phyloP scores from a whole-genome alignment of 176 grass and related monocot genomes.

The Aegilops sharonensis region DNA sequence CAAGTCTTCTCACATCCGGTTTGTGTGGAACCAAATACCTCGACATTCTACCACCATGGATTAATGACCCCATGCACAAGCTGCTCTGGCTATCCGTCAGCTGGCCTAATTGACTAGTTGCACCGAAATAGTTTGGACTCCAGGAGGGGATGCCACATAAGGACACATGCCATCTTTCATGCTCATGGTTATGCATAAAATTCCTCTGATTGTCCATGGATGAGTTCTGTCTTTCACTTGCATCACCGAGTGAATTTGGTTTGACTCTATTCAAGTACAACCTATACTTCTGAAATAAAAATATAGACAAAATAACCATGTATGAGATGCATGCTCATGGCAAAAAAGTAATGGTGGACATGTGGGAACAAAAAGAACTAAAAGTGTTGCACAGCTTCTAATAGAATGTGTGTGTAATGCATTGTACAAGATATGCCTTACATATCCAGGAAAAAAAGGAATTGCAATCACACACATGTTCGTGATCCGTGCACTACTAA shows the following conservation, averaged over 20 bases:
- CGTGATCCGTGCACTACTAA: neutral
- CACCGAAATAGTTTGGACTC: neutral
- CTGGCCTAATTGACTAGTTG: conserved; percentile 6
- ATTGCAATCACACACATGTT: neutral
- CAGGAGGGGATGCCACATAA: neutral
- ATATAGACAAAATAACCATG: neutral
- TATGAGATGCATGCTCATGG: conserved; percentile 30
- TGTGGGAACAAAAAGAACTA: neutral
- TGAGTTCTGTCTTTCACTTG: conserved; percentile 9
- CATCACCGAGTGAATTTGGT: neutral
- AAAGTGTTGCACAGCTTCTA: neutral
- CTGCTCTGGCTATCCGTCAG: conserved; percentile 11
- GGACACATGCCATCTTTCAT: conserved; percentile 14
- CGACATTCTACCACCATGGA: neutral
- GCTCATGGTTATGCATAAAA: conserved; percentile 27
- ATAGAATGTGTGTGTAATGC: neutral
- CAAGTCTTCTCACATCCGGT: neutral
- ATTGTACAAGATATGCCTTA: neutral
- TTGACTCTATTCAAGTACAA: conserved; percentile 45
- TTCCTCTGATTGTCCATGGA: neutral
- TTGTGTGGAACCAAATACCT: neutral
- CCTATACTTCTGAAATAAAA: conserved; percentile 66
- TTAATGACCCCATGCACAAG: neutral
- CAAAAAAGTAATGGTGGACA: neutral
- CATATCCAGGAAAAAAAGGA: neutral